Base-by-base conservation (phyloP, 2,329 filamentous ascomycete genomes). In the Neofusicoccum umdonicola region DNA sequence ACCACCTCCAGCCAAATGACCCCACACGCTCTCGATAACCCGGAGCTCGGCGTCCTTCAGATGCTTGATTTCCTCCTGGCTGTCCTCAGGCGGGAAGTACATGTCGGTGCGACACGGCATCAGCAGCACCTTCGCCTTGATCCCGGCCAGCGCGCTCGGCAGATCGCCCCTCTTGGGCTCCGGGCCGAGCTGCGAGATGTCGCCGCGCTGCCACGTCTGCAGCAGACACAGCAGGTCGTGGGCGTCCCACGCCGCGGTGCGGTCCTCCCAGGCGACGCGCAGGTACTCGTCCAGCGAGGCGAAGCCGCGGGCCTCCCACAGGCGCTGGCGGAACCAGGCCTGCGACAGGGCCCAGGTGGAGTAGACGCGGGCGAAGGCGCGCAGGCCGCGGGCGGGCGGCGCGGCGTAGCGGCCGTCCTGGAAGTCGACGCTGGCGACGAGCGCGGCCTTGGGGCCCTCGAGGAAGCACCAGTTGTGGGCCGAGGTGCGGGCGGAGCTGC, bases 381-480 rank as follows among this genome's bases (percentile, higher is more conserved):
- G 71, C 56, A 68, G 70, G 35, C 70, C 77, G 2, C 57, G 48
- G 15, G 34, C 7, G 6, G 63, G 37, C 15, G 44, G 44, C n/a
- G 31, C 34, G 15, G 22, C 22, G 22, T 22, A 22, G 22, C 22
- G 22, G 15, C 61, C 61, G 61, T 56, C 61, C 17, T 64, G 62
- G 1, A 79, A 84, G 51, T 81, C 79, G 0, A 70, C 70, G 0
- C 78, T 73, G 17, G 76, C 81, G 1, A 82, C 69, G 9, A 86
- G 73, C 0, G 83, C 84, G 0, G 76, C 73, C 51, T 80, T 82
- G 11, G 84, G 80, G 0, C 84, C 84, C 64, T 86, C 84, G 1
- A 86, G 78, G 65, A 87, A 86, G 3, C 81, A 81, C 63, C 79
- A 80, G 69, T 86, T 86, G 69, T 86, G 84, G 31, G 76, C 67